Evolutionary conservation across 2,329 filamentous ascomycete genomes (phyloP), one percentile per base, ranked within the genome.

Genomic region (Aspergillus clavatus): DNA sequence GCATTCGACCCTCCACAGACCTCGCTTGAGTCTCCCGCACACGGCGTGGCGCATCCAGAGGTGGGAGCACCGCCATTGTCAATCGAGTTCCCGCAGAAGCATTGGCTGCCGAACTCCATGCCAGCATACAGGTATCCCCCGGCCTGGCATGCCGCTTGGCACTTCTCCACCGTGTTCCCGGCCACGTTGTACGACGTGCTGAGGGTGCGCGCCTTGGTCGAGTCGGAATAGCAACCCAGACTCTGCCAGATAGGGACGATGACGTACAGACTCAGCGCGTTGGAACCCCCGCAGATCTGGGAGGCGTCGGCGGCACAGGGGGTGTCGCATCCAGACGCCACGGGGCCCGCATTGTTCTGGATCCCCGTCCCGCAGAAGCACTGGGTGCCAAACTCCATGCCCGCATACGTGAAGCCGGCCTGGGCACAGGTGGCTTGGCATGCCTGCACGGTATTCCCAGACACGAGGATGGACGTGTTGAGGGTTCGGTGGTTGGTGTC

Each of bases 21-120:
- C 47, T 70, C 57, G 2, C 52, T 50, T 6, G 42, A 26, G 45
- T 70, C 60, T 4, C 67, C 68, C 23, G 66, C 62, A 58, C 79
- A 82, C 12, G 73, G 53, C 26, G 71, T 77, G 51, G 71, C 76
- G 62, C 79, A 82, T 21, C 49, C 52, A 14, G 54, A 51, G 10
- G 52, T 55, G 18, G 53, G 56, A 22, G 50, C 41, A 24, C 46
- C 53, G 6, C 50, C 48, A 31, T 61, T 57, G 16, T 54, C 48
- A 42, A 65, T 49, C 21, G 51, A 51, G 38, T 61, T 65, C 27
- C 57, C 62, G 43, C 65, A 65, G 53, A 53, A 59, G 45, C 58
- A 61, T 43, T 65, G 61, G 19, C 47, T 51, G 23, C 51, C 48
- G 43, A 65, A 63, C 39, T 67, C 62, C 19, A 61, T 58, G 19